These are phyloP conservation scores for Medicago lupulina DNA, from an alignment of 306 rosid species.

Conservation along the genomic window DNA sequence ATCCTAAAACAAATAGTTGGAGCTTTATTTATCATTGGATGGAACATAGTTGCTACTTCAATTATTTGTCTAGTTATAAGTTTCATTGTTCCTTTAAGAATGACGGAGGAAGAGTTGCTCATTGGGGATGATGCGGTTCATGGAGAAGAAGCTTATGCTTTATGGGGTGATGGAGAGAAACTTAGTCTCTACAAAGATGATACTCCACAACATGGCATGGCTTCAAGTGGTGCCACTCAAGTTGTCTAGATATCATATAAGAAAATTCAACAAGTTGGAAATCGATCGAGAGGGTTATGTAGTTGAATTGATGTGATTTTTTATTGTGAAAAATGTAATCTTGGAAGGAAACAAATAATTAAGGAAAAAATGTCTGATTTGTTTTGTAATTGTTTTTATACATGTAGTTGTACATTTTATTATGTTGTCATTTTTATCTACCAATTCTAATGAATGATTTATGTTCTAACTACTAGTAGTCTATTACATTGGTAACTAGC, in stretches of 20 bases:
- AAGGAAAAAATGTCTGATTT: neutral
- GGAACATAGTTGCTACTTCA: conserved; percentile 58
- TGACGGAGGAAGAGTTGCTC: conserved; percentile 61
- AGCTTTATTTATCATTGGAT: conserved; percentile 54
- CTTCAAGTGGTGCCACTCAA: conserved; percentile 52
- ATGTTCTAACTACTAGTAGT: neutral
- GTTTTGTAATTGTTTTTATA: neutral
- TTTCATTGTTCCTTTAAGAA: conserved; percentile 50
- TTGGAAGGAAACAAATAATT: neutral
- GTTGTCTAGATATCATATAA: conserved; percentile 32
- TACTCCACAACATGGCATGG: conserved; percentile 35
- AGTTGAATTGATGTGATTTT: neutral
- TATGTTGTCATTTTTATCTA: neutral
- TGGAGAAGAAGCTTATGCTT: conserved; percentile 71
- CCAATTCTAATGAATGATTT: neutral
- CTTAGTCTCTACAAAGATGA: conserved; percentile 48
- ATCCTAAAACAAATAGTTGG: conserved; percentile 59
- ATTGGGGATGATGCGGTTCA: conserved; percentile 69
- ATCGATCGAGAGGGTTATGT: neutral
- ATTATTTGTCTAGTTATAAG: conserved; percentile 49
- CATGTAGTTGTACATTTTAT: neutral
- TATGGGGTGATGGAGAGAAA: conserved; percentile 72
- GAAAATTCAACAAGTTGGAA: neutral
- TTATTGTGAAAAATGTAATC: neutral
- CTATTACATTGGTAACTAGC: neutral